Evolutionary conservation across 2,329 filamentous ascomycete species (phyloP).

Genomic region (Sporothrix brunneoviolacea): DNA sequence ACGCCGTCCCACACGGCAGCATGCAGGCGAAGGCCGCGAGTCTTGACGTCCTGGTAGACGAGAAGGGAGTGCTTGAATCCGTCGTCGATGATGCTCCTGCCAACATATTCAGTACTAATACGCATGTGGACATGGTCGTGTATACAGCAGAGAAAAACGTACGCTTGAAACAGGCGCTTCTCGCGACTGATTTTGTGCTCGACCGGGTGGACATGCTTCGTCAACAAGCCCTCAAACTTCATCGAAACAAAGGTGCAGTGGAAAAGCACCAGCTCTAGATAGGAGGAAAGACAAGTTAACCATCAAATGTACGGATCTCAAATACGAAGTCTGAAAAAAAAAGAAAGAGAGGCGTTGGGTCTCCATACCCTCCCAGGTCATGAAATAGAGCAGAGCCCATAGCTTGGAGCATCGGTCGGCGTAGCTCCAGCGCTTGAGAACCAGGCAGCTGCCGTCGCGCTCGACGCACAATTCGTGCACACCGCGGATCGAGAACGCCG

Average conservation of each 20-base stretch:
- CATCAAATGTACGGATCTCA: neutral
- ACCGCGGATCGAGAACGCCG: conserved; percentile 44
- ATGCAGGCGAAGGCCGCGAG: conserved; percentile 46
- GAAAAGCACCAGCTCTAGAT: conserved; percentile 52
- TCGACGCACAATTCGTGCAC: conserved; percentile 49
- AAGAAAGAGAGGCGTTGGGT: no score
- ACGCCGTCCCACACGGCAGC: conserved; percentile 50
- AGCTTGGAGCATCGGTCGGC: conserved; percentile 36
- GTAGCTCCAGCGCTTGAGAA: conserved; percentile 46
- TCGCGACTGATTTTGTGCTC: conserved; percentile 44
- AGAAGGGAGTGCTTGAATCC: conserved; percentile 46
- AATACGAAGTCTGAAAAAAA: neutral
- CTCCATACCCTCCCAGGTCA: conserved; percentile 55
- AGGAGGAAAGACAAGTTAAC: conserved; percentile 15
- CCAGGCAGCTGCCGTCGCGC: conserved; percentile 42
- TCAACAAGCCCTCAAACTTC: conserved; percentile 44
- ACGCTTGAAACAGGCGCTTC: conserved; percentile 50
- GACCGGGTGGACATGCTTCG: conserved; percentile 35
- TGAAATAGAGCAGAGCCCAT: conserved; percentile 51
- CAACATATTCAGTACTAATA: neutral
- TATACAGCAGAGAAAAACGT: no score
- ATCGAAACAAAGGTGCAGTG: conserved; percentile 52
- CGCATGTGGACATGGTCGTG: neutral
- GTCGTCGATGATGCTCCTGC: conserved; percentile 53
- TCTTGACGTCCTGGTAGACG: conserved; percentile 45